phyloP scores from a whole-genome alignment of 306 rosid species.

The Ochetophila trinervis region DNA sequence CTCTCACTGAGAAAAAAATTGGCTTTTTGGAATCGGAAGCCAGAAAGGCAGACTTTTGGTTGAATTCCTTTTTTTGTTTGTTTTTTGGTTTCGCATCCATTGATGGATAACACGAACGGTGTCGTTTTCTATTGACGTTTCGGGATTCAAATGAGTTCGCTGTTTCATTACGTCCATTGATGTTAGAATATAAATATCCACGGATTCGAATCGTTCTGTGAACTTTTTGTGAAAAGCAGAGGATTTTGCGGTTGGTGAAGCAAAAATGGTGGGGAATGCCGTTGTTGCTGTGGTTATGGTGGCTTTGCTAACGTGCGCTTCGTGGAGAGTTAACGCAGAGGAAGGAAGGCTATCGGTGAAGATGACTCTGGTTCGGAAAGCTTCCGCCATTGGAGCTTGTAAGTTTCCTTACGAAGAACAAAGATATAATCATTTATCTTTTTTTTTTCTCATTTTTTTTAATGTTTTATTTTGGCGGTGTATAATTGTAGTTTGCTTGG shows the following conservation, averaged over 20 bases:
- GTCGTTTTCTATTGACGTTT: too few relatives aligned
- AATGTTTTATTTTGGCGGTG: background rate
- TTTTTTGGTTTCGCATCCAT: too few relatives aligned
- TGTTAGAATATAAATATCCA: background rate
- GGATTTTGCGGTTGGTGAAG: background rate
- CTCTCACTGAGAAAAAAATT: too few relatives aligned
- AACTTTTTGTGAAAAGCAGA: background rate
- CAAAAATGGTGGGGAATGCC: constrained; percentile 24
- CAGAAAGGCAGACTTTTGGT: too few relatives aligned
- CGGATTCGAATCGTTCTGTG: background rate
- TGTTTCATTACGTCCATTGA: background rate
- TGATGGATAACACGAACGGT: too few relatives aligned
- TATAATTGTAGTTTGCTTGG: constrained; percentile 67
- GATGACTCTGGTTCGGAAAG: constrained; percentile 65
- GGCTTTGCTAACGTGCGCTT: constrained; percentile 27
- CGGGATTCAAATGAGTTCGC: too few relatives aligned
- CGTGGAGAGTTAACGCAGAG: constrained; percentile 26
- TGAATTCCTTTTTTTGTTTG: too few relatives aligned
- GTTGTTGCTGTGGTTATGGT: constrained; percentile 22
- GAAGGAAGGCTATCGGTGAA: constrained; percentile 49
- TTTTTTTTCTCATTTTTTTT: background rate
- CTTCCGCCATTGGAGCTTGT: constrained; percentile 66
- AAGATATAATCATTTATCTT: background rate
- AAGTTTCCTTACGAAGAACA: constrained; percentile 25
- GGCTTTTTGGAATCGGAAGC: too few relatives aligned